Percentiles rank a stretch among this genome's conserved stretches.
Conservation (phyloP, 306 rosid genomes). For the Ochetophila trinervis region DNA sequence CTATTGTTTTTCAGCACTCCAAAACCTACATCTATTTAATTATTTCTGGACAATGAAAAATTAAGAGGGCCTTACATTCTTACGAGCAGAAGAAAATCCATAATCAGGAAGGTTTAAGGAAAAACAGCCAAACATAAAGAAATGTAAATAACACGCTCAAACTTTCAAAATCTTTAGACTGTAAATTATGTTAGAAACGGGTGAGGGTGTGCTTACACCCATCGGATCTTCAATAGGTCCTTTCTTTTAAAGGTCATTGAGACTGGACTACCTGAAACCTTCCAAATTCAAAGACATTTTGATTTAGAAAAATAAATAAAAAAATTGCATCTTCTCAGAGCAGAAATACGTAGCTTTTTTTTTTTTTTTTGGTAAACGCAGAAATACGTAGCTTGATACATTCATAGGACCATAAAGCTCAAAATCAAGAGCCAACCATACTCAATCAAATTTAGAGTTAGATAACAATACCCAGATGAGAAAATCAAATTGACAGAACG, state of each 20-base stretch:
- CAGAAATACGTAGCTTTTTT: background rate
- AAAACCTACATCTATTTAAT: no score
- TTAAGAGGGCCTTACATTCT: no score
- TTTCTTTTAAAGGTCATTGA: background rate
- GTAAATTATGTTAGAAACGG: no score
- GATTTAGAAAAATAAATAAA: background rate
- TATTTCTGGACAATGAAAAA: no score
- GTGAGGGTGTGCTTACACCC: background rate
- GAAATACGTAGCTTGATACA: no score
- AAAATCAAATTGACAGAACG: background rate
- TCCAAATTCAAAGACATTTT: background rate
- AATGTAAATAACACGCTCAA: background rate
- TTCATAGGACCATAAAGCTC: no score
- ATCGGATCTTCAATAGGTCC: background rate
- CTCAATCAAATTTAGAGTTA: background rate
- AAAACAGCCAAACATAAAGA: no score
- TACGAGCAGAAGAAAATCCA: no score
- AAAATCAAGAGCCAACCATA: background rate
- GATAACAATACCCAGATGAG: conserved; percentile 13
- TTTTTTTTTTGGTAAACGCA: no score
- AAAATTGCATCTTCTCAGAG: background rate
- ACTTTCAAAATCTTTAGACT: no score
- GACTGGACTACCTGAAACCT: background rate
- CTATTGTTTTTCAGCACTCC: no score
- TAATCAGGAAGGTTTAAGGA: no score